phyloP scores from a whole-genome alignment of 257 asterid species.

The Anisodus tanguticus region DNA sequence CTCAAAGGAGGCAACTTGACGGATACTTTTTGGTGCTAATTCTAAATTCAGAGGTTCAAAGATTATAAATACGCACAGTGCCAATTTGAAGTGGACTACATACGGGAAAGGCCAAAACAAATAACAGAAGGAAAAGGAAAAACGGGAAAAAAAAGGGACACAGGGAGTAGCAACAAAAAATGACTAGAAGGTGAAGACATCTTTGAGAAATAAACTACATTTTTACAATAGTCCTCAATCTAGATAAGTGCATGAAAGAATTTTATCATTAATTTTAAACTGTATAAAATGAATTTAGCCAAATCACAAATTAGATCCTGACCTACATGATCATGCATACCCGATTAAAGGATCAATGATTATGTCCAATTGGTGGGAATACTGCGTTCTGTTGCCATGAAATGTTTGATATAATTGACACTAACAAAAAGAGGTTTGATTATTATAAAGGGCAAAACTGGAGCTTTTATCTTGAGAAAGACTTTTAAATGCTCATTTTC shows the following conservation, averaged over 20 bases:
- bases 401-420: background rate
- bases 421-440: constrained; percentile 1
- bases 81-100: background rate
- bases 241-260: constrained; percentile 15
- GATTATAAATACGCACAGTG: background rate
- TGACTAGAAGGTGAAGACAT: background rate
- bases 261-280: background rate
- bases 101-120: background rate
- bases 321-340: background rate
- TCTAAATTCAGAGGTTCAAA: constrained; percentile 6
- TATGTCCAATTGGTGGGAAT: background rate
- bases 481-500: background rate
- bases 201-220: background rate
- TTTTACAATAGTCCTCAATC: background rate
- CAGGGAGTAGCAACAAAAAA: constrained; percentile 1
- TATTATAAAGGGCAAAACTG: background rate
- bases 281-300: background rate
- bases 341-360: constrained; percentile 19
- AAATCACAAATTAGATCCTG: background rate
- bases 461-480: constrained; percentile 12
- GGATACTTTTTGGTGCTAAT: background rate
- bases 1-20: background rate
- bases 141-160: background rate
- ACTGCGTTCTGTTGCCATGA: background rate
- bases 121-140: background rate